These are phyloP conservation scores for Calonectria fujianensis DNA, from an alignment of 2,329 filamentous ascomycete genomes.

Conservation along the genomic window DNA sequence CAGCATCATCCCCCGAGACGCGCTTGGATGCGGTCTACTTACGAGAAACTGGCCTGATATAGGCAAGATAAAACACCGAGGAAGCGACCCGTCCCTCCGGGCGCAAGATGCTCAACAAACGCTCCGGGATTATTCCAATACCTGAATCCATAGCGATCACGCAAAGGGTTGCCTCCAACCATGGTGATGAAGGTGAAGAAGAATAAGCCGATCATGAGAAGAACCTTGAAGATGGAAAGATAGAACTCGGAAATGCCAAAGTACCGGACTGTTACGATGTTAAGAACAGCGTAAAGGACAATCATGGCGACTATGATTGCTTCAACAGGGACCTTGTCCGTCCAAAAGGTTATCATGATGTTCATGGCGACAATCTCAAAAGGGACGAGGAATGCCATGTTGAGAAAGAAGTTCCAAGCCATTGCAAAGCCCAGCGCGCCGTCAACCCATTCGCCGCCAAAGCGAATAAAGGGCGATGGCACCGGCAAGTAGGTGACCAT, in stretches of 20 bases:
- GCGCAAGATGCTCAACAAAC: slow-evolving; percentile 34
- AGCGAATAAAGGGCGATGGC: slow-evolving; percentile 36
- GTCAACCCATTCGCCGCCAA: slow-evolving; percentile 39
- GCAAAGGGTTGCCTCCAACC: slow-evolving; percentile 31
- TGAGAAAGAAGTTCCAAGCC: slow-evolving; percentile 57
- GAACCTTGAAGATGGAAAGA: slow-evolving; percentile 34
- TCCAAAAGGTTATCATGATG: slow-evolving; percentile 56
- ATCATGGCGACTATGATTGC: slow-evolving; percentile 55
- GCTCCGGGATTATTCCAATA: slow-evolving; percentile 36
- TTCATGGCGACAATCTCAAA: slow-evolving; percentile 56
- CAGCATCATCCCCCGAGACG: not conserved
- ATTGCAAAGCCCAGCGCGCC: slow-evolving; percentile 42
- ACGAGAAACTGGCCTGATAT: slow-evolving; percentile 40
- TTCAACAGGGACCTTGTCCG: slow-evolving; percentile 32
- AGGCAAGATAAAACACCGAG: slow-evolving; percentile 35
- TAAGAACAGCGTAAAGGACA: slow-evolving; percentile 54
- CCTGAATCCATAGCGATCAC: slow-evolving; percentile 33
- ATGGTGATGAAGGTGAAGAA: slow-evolving; percentile 40
- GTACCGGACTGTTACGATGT: slow-evolving; percentile 57
- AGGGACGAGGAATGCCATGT: slow-evolving; percentile 55
- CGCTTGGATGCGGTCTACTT: not conserved
- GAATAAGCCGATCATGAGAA: slow-evolving; percentile 26
- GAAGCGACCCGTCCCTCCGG: slow-evolving; percentile 15
- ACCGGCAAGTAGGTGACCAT: slow-evolving; percentile 38
- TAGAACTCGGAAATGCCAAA: slow-evolving; percentile 38